phyloP scores from a whole-genome alignment of 192 early-diverging fungal genomes.

The Allomyces javanicus region DNA sequence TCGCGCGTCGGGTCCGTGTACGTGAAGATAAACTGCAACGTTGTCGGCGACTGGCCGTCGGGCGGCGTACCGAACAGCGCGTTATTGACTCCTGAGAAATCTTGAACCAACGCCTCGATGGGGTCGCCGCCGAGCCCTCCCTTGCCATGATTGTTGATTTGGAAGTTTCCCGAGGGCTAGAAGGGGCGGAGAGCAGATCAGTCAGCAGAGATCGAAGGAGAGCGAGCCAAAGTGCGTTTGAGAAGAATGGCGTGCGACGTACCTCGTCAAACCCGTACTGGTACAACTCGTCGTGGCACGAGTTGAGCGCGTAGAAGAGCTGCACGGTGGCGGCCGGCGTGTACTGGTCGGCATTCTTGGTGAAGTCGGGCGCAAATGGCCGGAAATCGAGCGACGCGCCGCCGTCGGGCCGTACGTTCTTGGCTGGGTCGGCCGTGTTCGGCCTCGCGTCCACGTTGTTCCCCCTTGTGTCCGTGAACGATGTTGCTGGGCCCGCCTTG shows the following conservation, averaged over 20 bases:
- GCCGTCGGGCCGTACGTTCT: constrained; percentile 13
- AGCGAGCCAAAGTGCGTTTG: too few species aligned
- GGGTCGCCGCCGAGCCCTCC: constrained; percentile 24
- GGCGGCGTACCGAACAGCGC: too few species aligned
- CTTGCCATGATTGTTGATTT: constrained; percentile 33
- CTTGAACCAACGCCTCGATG: constrained; percentile 26
- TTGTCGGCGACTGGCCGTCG: too few species aligned
- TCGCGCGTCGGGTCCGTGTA: too few species aligned
- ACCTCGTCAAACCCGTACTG: constrained; percentile 80
- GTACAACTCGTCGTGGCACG: constrained; percentile 72
- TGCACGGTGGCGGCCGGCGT: constrained; percentile 43
- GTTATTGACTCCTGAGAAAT: too few species aligned
- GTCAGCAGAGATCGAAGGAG: too few species aligned
- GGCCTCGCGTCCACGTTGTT: constrained; percentile 48
- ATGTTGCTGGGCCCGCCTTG: background rate
- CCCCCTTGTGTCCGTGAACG: background rate
- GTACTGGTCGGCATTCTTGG: constrained; percentile 43
- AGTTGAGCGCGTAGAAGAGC: constrained; percentile 33
- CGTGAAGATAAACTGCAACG: too few species aligned
- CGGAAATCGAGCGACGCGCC: constrained; percentile 7
- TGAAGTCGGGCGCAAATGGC: constrained; percentile 34
- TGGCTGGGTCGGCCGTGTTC: constrained; percentile 30
- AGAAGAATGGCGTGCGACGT: too few species aligned
- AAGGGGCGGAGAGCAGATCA: too few species aligned
- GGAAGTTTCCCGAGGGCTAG: constrained; percentile 35